Evolutionary conservation across 2,329 filamentous ascomycete genomes (phyloP).

Genomic region (Phoma sp.): DNA sequence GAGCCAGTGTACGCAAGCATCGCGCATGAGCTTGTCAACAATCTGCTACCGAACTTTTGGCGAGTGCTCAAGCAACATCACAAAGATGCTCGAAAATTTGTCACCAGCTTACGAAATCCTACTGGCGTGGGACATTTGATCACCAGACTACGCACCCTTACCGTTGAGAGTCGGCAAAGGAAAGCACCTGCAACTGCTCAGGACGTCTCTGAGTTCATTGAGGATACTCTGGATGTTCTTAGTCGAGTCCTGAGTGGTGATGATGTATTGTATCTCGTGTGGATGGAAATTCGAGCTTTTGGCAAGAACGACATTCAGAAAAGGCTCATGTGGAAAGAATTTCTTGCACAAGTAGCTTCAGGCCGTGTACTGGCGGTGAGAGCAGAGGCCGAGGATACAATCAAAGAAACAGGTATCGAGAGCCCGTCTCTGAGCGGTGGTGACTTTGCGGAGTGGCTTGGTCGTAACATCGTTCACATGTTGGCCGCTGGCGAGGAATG

Average conservation of each 20-base stretch:
- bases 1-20: slow-evolving; percentile 75
- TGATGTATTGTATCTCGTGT: slow-evolving; percentile 52
- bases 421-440: slow-evolving; percentile 71
- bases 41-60: slow-evolving; percentile 87
- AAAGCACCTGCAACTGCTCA: slow-evolving; percentile 41
- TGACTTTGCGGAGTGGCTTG: slow-evolving; percentile 75
- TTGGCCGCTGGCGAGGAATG: slow-evolving; percentile 50
- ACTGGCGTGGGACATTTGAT: slow-evolving; percentile 79
- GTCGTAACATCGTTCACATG: slow-evolving; percentile 63
- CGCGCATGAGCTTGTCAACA: slow-evolving; percentile 73
- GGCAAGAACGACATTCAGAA: slow-evolving; percentile 53
- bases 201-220: slow-evolving; percentile 42
- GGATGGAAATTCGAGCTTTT: slow-evolving; percentile 52
- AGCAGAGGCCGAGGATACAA: slow-evolving; percentile 64
- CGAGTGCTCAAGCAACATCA: slow-evolving; percentile 28
- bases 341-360: slow-evolving; percentile 63
- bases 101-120: slow-evolving; percentile 73
- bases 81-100: slow-evolving; percentile 53
- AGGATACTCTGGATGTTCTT: slow-evolving; percentile 54
- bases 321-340: slow-evolving; percentile 68
- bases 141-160: slow-evolving; percentile 69
- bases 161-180: slow-evolving; percentile 48
- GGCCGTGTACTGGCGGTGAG: slow-evolving; percentile 64
- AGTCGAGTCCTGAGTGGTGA: slow-evolving; percentile 53
- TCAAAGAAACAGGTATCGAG: slow-evolving; percentile 44